phyloP scores from a whole-genome alignment of 257 asterid genomes.

The Scutellaria baicalensis region DNA sequence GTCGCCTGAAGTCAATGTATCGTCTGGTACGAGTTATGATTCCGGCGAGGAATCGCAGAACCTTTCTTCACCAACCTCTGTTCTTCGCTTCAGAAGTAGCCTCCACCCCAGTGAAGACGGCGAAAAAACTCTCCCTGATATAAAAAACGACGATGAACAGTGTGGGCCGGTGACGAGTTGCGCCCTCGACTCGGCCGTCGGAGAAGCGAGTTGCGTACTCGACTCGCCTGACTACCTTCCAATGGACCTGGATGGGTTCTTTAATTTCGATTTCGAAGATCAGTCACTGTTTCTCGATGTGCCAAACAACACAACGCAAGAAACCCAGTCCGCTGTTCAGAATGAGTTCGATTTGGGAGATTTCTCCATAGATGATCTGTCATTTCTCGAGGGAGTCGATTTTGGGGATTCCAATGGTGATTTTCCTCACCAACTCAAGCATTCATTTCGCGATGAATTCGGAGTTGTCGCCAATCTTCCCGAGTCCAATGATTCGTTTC shows the following conservation, averaged over 20 bases:
- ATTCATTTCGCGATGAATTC: conserved; percentile 2
- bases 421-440: not conserved
- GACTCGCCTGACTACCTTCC: conserved; percentile 7
- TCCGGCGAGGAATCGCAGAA: conserved; percentile 57
- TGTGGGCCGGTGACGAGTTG: not conserved
- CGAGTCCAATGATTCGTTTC: not conserved
- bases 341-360: not conserved
- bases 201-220: no score
- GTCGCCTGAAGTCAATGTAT: conserved; percentile 8
- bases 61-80: conserved; percentile 51
- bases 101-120: conserved; percentile 15
- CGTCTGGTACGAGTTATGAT: conserved; percentile 43
- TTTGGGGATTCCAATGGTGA: not conserved
- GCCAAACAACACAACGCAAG: not conserved
- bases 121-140: not conserved
- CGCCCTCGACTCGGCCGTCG: no score
- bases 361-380: not conserved
- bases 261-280: conserved; percentile 21
- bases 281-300: conserved; percentile 14
- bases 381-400: not conserved
- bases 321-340: not conserved
- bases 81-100: conserved; percentile 36
- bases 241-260: conserved; percentile 28
- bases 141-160: not conserved
- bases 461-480: not conserved